Evolutionary conservation across 805 yeast species (phyloP).

Genomic region (Yamadazyma nakazawae): DNA sequence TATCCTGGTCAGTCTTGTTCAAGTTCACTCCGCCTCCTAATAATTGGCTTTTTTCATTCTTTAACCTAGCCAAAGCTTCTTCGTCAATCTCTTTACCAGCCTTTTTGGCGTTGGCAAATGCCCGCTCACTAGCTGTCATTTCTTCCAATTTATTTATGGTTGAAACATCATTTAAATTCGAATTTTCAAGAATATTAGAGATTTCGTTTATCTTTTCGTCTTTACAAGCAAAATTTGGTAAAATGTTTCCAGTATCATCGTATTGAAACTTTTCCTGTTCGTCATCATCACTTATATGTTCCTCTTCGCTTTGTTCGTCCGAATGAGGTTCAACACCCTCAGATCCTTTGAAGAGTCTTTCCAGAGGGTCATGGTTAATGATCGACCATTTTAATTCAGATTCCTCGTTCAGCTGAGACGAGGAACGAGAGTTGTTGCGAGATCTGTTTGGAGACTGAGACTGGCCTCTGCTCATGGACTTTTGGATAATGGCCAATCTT

Average conservation of each 20-base stretch:
- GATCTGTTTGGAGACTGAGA: constrained; percentile 33
- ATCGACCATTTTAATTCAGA: constrained; percentile 59
- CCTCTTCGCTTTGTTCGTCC: constrained; percentile 53
- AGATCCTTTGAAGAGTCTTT: constrained; percentile 41
- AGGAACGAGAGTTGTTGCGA: constrained; percentile 26
- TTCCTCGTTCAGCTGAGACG: constrained; percentile 35
- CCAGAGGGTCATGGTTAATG: constrained; percentile 71
- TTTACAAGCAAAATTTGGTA: constrained; percentile 54
- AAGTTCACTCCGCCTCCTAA: constrained; percentile 43
- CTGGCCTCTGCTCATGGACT: constrained; percentile 37
- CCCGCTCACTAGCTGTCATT: constrained; percentile 56
- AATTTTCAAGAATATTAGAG: constrained; percentile 33
- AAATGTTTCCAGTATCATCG: constrained; percentile 56
- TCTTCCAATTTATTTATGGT: constrained; percentile 53
- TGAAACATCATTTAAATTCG: constrained; percentile 41
- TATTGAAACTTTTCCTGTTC: constrained; percentile 55
- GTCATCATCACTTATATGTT: constrained; percentile 57
- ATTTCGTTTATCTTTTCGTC: constrained; percentile 41
- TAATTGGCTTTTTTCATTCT: constrained; percentile 37
- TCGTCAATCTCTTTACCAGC: constrained; percentile 36
- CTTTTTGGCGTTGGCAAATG: constrained; percentile 53
- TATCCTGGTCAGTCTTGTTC: constrained; percentile 44
- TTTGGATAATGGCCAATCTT: constrained; percentile 37
- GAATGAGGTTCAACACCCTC: constrained; percentile 5
- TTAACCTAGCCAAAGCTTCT: constrained; percentile 29